These are phyloP conservation scores for Globisporangium spinosum DNA, from an alignment of 352 stramenopile genomes.

Conservation along the genomic window DNA sequence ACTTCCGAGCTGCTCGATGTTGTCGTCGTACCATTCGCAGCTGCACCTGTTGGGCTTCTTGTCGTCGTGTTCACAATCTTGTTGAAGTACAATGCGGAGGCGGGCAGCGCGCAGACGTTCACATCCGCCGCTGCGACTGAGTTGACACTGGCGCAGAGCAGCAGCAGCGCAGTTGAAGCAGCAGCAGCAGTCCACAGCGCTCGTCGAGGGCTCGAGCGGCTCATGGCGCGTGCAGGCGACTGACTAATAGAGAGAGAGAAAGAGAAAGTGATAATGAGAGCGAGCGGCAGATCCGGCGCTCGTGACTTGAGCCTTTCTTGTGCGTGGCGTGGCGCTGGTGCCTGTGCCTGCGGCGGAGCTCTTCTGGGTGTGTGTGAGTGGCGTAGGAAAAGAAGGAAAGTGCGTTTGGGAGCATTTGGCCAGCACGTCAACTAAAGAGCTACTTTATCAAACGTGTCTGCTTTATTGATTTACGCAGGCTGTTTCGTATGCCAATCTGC, in stretches of 20 bases:
- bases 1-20: background rate
- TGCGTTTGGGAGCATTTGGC: background rate
- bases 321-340: background rate
- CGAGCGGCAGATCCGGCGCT: background rate
- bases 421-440: conserved; percentile 1
- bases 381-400: conserved; percentile 1
- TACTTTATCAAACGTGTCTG: background rate
- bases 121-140: background rate
- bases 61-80: background rate
- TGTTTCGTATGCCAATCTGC: background rate
- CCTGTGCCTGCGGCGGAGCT: background rate
- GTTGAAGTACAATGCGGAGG: conserved; percentile 24
- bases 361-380: background rate
- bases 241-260: background rate
- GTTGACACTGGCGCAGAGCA: conserved; percentile 1
- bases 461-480: background rate
- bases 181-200: background rate
- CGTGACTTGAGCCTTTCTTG: background rate
- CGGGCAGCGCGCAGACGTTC: conserved; percentile 25
- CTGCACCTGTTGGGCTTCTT: background rate
- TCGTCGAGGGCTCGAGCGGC: background rate
- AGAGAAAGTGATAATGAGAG: background rate
- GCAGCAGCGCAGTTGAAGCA: background rate
- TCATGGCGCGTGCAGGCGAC: background rate
- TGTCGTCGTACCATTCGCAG: conserved; percentile 1